Percentiles rank a stretch among this genome's conserved stretches.
These are phyloP conservation scores for Kuraishia piskuri DNA, from an alignment of 805 yeast genomes.

Conservation along the genomic window DNA sequence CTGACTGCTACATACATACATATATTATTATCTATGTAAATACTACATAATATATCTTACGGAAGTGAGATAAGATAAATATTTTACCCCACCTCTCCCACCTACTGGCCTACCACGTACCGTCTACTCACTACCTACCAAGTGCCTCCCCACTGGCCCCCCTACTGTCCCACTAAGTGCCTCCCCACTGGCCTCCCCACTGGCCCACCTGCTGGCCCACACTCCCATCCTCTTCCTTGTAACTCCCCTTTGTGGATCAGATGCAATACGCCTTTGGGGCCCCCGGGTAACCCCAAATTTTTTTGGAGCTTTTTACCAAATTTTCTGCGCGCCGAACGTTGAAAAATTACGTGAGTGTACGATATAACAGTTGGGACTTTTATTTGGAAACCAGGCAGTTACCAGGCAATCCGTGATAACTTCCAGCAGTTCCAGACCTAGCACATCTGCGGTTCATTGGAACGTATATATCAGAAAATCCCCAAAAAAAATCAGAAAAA, in stretches of 20 bases:
- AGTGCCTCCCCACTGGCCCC: no score
- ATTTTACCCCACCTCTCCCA: no score
- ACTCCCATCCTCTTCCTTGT: no score
- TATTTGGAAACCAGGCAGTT: background rate
- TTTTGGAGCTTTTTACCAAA: background rate
- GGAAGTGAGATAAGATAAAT: no score
- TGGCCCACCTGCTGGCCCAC: no score
- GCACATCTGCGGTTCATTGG: background rate
- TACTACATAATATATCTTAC: no score
- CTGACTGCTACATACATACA: no score
- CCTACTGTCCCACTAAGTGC: no score
- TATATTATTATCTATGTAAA: no score
- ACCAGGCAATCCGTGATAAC: background rate
- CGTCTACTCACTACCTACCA: no score
- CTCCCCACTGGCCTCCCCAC: no score
- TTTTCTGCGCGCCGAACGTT: background rate
- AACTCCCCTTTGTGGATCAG: background rate
- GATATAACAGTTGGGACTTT: background rate
- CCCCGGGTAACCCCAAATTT: background rate
- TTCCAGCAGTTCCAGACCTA: background rate
- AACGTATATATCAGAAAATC: background rate
- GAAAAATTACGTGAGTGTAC: background rate
- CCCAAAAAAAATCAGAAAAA: constrained; percentile 1
- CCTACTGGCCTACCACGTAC: no score
- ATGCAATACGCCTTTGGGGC: background rate